Evolutionary conservation across 2,329 filamentous ascomycete species (phyloP), one percentile per base, ranked within the genome.

Genomic region (Fusarium sp.): DNA sequence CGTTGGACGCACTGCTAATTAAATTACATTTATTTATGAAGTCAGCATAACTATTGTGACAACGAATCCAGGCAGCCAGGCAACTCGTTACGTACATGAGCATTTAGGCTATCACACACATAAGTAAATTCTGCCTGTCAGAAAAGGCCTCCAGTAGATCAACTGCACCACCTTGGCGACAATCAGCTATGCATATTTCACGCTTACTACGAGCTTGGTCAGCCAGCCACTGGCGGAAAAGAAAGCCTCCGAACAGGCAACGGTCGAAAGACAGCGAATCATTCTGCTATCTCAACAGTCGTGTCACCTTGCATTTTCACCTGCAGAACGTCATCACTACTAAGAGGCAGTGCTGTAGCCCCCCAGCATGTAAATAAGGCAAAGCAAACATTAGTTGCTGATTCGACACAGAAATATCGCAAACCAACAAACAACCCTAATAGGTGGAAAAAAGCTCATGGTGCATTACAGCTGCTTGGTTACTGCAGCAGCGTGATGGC

Each of bases 241-340:
- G 10, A 49, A 49, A 15, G 8, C n/a, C 29, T 18, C 15, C 29
- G 1, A 50, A 10, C 8, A 50, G 46, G 46, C 29, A 33, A 5
- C 46, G 33, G 11, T 2, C 4, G 4, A 22, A 18, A 22, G 46
- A 13, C 5, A 7, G 29, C 46, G 15, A 33, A 33, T 50, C 4
- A 4, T 1, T 22, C 3, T 5, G 10, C 3, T 18, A 0, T 11
- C 11, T 22, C 5, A 22, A 11, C 15, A 18, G 29, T 50, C 0
- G 29, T 50, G 46, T 33, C 17, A 33, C 29, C 14, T 22, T 25
- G 25, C 25, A 25, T 25, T 25, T 25, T 25, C 25, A 25, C 27
- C 10, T 17, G 1, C 3, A 13, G 3, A 49, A 22, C 8, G 18
- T 31, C 14, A 31, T 22, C 20, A 31, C 44, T 27, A 31, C 27